Evolutionary conservation across 2,329 filamentous ascomycete species (phyloP).

Genomic region (Diaporthe vaccinii): DNA sequence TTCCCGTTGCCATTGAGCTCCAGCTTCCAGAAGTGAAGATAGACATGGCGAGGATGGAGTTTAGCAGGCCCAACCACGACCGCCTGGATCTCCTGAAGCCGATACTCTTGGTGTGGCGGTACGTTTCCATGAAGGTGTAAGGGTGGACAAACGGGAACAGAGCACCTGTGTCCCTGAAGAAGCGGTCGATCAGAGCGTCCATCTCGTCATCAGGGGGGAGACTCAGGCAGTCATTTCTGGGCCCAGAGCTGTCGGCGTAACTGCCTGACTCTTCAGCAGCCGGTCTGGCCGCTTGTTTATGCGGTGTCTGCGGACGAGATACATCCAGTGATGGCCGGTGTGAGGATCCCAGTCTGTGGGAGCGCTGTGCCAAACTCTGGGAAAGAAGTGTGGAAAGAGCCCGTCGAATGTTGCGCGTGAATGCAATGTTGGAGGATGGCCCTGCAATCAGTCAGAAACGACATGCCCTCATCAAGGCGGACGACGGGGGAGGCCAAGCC

Average conservation of each 20-base stretch:
- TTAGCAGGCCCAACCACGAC: slow-evolving; percentile 65
- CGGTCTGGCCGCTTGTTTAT: neutral
- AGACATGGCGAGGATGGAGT: slow-evolving; percentile 64
- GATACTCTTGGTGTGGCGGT: slow-evolving; percentile 36
- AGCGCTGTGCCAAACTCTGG: neutral
- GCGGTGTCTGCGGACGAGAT: slow-evolving; percentile 35
- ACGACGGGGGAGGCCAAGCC: no score
- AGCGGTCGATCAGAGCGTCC: slow-evolving; percentile 37
- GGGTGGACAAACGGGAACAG: slow-evolving; percentile 45
- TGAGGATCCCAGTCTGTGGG: slow-evolving; percentile 6
- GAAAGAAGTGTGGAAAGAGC: slow-evolving; percentile 40
- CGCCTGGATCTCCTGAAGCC: slow-evolving; percentile 53
- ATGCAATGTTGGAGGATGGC: slow-evolving; percentile 47
- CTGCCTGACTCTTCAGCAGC: neutral
- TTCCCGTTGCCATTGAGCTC: slow-evolving; percentile 50
- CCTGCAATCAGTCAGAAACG: slow-evolving; percentile 29
- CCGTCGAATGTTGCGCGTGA: slow-evolving; percentile 43
- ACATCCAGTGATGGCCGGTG: slow-evolving; percentile 39
- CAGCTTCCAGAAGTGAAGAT: slow-evolving; percentile 50
- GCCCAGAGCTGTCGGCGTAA: neutral
- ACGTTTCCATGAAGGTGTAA: slow-evolving; percentile 41
- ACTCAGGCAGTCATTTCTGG: slow-evolving; percentile 12
- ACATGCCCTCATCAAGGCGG: neutral
- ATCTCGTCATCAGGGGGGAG: slow-evolving; percentile 41
- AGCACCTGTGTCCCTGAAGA: slow-evolving; percentile 44